These are phyloP conservation scores for Barbatosphaeria neglecta DNA, from an alignment of 495 filamentous ascomycete genomes.

Conservation along the genomic window DNA sequence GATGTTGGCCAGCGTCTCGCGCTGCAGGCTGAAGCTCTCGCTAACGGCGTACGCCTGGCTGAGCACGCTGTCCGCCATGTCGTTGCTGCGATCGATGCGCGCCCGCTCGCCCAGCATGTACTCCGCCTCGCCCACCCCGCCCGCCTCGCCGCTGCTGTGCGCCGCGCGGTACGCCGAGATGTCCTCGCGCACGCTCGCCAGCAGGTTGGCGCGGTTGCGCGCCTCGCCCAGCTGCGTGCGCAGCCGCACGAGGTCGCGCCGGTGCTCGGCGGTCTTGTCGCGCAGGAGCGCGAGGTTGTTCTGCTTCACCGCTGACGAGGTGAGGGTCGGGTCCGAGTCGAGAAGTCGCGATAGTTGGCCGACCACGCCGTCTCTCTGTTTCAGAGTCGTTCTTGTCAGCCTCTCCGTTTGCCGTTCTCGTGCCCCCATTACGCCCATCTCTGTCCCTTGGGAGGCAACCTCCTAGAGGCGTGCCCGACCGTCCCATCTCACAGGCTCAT, in stretches of 20 bases:
- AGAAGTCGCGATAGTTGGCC: constrained; percentile 78
- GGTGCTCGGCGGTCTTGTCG: constrained; percentile 79
- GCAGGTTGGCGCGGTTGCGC: constrained; percentile 81
- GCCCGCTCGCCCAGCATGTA: constrained; percentile 92
- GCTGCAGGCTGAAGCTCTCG: constrained; percentile 76
- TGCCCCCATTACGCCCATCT: neutral
- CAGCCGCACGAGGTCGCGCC: constrained; percentile 67
- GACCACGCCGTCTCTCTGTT: constrained; percentile 70
- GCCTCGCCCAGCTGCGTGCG: constrained; percentile 54
- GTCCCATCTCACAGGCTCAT: too few species aligned
- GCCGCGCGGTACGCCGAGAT: constrained; percentile 76
- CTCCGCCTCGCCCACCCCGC: constrained; percentile 67
- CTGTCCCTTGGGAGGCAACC: neutral
- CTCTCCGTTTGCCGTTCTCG: neutral
- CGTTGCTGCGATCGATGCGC: constrained; percentile 76
- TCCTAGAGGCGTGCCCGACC: too few species aligned
- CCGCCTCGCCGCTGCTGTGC: constrained; percentile 27
- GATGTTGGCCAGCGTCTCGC: constrained; percentile 74
- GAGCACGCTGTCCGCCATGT: constrained; percentile 77
- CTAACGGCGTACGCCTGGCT: constrained; percentile 96
- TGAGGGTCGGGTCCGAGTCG: constrained; percentile 84
- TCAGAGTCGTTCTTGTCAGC: constrained; percentile 4
- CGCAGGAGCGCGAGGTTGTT: constrained; percentile 88
- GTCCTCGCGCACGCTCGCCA: constrained; percentile 80
- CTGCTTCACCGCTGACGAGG: constrained; percentile 83